These are phyloP conservation scores for Stephania yunnanensis DNA, from an alignment of 164 flowering plant genomes.

Conservation along the genomic window DNA sequence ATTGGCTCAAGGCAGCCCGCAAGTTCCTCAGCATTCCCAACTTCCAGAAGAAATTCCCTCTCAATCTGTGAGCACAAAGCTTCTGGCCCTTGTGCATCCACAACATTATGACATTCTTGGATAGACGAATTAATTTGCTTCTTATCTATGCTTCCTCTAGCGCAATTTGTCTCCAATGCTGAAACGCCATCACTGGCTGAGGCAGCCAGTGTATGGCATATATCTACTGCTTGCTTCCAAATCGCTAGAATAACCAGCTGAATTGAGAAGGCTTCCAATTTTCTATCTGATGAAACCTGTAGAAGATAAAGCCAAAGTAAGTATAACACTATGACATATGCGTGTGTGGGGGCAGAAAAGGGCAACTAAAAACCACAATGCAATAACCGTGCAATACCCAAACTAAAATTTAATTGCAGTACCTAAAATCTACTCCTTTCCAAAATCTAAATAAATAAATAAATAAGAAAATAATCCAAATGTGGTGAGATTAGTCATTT, in stretches of 20 bases:
- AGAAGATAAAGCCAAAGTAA: not conserved
- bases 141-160: conserved; percentile 33
- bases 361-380: not conserved
- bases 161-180: conserved; percentile 36
- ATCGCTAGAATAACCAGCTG: conserved; percentile 91
- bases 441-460: too few relatives aligned
- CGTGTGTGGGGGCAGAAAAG: not conserved
- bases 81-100: conserved; percentile 32
- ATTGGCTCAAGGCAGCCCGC: conserved; percentile 56
- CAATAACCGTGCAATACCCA: not conserved
- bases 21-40: conserved; percentile 86
- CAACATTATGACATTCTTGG: conserved; percentile 30
- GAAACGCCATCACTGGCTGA: conserved; percentile 84
- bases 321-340: not conserved
- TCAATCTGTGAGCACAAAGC: conserved; percentile 62
- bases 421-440: too few relatives aligned
- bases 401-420: too few relatives aligned
- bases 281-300: conserved; percentile 51
- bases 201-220: conserved; percentile 86
- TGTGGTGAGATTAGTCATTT: too few relatives aligned
- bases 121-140: conserved; percentile 33
- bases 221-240: conserved; percentile 95
- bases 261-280: conserved; percentile 87
- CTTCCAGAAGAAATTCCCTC: conserved; percentile 73
- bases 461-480: not conserved